phyloP scores from a whole-genome alignment of 1,284 basidiomycete species.

The Kwoniella shivajii region DNA sequence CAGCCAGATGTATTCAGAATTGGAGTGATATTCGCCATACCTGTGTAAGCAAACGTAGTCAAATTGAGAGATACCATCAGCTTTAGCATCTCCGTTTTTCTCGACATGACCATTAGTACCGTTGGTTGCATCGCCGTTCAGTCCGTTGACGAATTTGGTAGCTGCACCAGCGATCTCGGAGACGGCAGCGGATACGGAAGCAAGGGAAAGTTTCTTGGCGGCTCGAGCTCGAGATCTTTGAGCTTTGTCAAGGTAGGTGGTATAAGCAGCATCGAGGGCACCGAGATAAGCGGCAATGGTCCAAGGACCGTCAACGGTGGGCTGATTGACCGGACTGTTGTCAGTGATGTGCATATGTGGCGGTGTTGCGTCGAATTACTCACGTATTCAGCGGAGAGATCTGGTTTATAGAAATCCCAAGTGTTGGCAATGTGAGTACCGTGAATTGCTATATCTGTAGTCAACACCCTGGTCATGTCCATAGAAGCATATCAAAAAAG shows the following conservation, averaged over 20 bases:
- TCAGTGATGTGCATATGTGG: no score
- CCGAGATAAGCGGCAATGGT: slow-evolving; percentile 95
- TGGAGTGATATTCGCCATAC: slow-evolving; percentile 20
- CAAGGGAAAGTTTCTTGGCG: slow-evolving; percentile 48
- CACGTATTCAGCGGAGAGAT: slow-evolving; percentile 62
- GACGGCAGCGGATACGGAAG: slow-evolving; percentile 35
- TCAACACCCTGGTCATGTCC: no score
- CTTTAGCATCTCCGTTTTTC: slow-evolving; percentile 35
- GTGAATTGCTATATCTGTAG: slow-evolving; percentile 83
- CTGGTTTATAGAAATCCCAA: slow-evolving; percentile 98
- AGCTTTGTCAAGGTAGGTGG: slow-evolving; percentile 80
- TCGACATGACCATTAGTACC: slow-evolving; percentile 20
- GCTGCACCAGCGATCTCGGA: slow-evolving; percentile 36
- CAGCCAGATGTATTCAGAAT: not conserved
- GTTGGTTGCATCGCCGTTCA: slow-evolving; percentile 29
- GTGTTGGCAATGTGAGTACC: slow-evolving; percentile 97
- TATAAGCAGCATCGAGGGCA: slow-evolving; percentile 89
- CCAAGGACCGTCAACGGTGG: slow-evolving; percentile 94
- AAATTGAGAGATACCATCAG: slow-evolving; percentile 70
- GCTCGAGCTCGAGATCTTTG: slow-evolving; percentile 59
- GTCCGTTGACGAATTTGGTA: slow-evolving; percentile 38
- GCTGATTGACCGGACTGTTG: slow-evolving; percentile 59
- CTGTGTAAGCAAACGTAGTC: slow-evolving; percentile 92
- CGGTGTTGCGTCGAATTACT: slow-evolving; percentile 17
- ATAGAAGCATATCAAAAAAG: no score